Evolutionary conservation across 2,329 filamentous ascomycete genomes (phyloP).

Genomic region (Monosporascus sp.): DNA sequence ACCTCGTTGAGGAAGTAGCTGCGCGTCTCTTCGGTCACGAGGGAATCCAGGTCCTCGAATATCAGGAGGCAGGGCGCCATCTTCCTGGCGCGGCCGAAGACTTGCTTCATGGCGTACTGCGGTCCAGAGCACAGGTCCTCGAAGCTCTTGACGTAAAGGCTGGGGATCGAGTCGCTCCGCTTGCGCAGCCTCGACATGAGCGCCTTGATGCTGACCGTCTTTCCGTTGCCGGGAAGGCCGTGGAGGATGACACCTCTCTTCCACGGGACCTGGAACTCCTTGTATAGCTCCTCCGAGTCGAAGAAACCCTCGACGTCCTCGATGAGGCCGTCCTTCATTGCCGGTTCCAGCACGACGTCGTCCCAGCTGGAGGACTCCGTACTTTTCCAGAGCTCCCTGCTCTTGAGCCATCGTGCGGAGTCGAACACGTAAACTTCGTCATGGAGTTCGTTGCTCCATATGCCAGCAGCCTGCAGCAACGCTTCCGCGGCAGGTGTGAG

Average conservation of each 20-base stretch:
- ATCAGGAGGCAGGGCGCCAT: conserved; percentile 62
- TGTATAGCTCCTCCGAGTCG: conserved; percentile 49
- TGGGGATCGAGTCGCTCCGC: conserved; percentile 46
- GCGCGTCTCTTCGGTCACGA: conserved; percentile 52
- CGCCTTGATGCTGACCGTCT: conserved; percentile 65
- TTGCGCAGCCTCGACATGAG: conserved; percentile 58
- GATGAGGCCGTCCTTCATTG: conserved; percentile 58
- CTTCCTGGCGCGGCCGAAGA: conserved; percentile 52
- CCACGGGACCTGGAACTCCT: conserved; percentile 58
- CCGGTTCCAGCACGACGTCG: conserved; percentile 57
- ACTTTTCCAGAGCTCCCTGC: not conserved
- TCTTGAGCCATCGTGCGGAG: not conserved
- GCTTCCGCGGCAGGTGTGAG: not conserved
- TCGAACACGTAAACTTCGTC: not conserved
- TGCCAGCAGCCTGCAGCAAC: not conserved
- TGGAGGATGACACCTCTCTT: conserved; percentile 65
- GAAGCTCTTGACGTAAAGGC: conserved; percentile 51
- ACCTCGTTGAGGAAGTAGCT: conserved; percentile 68
- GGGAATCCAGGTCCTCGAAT: conserved; percentile 64
- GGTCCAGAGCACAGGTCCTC: conserved; percentile 33
- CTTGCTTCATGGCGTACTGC: conserved; percentile 42
- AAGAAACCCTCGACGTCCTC: conserved; percentile 60
- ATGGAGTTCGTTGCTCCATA: not conserved
- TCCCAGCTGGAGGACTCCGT: conserved; percentile 39
- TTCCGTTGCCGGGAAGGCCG: conserved; percentile 57